Evolutionary conservation across 225 moss, liverwort and hornwort genomes (phyloP).

Genomic region (Rhytidiadelphus loreus): DNA sequence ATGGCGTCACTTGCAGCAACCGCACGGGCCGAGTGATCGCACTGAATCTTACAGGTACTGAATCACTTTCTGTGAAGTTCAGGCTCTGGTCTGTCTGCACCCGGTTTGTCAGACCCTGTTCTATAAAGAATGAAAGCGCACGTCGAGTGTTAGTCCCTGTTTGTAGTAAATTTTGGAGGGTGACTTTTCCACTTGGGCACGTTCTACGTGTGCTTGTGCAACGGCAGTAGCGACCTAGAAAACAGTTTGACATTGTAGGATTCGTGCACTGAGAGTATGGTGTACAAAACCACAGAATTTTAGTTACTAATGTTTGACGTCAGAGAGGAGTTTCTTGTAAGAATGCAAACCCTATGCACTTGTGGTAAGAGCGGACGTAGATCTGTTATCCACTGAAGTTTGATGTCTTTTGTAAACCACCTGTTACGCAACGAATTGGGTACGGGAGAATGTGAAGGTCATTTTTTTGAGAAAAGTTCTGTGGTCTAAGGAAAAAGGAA

Average conservation of each 20-base stretch:
- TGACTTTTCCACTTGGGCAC: background rate
- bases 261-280: background rate
- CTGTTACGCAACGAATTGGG: background rate
- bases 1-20: constrained; percentile 18
- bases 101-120: background rate
- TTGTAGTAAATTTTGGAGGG: background rate
- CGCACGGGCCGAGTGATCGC: constrained; percentile 9
- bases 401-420: background rate
- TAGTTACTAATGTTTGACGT: background rate
- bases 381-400: background rate
- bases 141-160: background rate
- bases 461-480: background rate
- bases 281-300: background rate
- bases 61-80: background rate
- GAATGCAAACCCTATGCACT: background rate
- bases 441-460: background rate
- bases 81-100: background rate
- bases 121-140: background rate
- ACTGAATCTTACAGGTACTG: constrained; percentile 25
- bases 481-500: background rate
- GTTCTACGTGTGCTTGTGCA: background rate
- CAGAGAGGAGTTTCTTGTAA: background rate
- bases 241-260: background rate
- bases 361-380: background rate
- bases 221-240: background rate